Base-by-base conservation (phyloP, 2,329 filamentous ascomycete species). In the Rhynchosporium agropyri region DNA sequence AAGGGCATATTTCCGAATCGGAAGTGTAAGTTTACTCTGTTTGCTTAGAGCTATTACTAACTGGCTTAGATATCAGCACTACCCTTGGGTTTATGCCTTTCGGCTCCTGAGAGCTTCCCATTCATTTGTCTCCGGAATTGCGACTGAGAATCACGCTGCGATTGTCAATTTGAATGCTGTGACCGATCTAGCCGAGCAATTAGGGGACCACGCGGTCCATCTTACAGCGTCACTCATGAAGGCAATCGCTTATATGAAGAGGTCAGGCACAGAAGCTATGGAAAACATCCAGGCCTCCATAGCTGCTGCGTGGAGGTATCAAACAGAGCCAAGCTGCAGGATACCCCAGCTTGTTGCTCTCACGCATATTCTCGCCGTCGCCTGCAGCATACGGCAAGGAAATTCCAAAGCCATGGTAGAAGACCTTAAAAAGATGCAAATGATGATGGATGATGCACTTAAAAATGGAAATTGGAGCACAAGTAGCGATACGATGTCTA, bases 41-140 rank as follows among this genome's bases (percentile, higher is more conserved):
- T 40, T 40, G 15, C 8, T 4, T 36, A 20, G 10, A 38, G 8
- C 28, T 12, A 26, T 31, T 40, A n/a, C 61, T 68, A 33, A 69
- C 31, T 10, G 31, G 53, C 12, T 13, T 57, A 77, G 76, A 57
- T 87, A 86, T 70, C 85, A 87, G 72, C 87, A 90, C 69, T 79
- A 83, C 8, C 83, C 86, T 56, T 94, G 90, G 90, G 81, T 88
- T 15, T 94, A 93, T 72, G 88, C 88, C 0, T 89, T 93, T 70
- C 86, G 89, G 7, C 86, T 94, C 51, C 77, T 93, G 13, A 89
- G 90, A 67, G 85, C 88, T 0, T 85, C 88, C 0, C 83, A 92
- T 51, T 84, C 89, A 63, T 77, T 91, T 56, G 83, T 90, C 68
- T 80, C 82, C 53, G 80, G 83, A 4, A 84, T 79, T 49, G 80